Conservation (phyloP, 495 filamentous ascomycete species). For the Annulohypoxylon stygium region DNA sequence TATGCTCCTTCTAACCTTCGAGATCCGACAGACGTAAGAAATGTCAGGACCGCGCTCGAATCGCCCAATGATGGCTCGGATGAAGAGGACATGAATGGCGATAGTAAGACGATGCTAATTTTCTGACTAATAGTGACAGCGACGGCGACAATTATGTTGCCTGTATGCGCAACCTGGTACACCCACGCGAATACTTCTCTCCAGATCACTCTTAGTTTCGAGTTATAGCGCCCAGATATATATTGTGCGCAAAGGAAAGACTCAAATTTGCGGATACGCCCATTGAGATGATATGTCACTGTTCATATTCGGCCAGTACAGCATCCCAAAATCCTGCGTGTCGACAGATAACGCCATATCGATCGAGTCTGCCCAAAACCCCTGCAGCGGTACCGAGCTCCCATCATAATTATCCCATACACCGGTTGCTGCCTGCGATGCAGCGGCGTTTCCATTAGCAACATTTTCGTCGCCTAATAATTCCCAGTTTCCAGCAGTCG, state of each 20-base stretch:
- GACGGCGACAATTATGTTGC: no score
- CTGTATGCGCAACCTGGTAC: no score
- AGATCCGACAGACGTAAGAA: not conserved
- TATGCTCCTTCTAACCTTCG: not conserved
- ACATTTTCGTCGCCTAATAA: not conserved
- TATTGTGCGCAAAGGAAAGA: not conserved
- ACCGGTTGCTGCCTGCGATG: not conserved
- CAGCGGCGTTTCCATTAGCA: not conserved
- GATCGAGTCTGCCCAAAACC: slow-evolving; percentile 30
- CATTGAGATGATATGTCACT: slow-evolving; percentile 23
- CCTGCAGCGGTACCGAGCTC: slow-evolving; percentile 23
- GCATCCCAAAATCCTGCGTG: slow-evolving; percentile 35
- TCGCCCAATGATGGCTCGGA: no score
- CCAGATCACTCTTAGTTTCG: no score
- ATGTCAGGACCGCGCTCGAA: not conserved
- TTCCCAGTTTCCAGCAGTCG: slow-evolving; percentile 7
- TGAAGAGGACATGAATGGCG: no score
- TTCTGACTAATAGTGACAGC: no score
- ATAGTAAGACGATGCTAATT: no score
- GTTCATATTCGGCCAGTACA: slow-evolving; percentile 33
- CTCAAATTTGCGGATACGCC: slow-evolving; percentile 16
- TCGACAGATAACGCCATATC: slow-evolving; percentile 39
- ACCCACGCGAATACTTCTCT: no score
- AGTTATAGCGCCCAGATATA: not conserved
- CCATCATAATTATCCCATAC: slow-evolving; percentile 17